These are phyloP conservation scores for Kwoniella bestiolae DNA, from an alignment of 768 basidiomycete species.

Conservation along the genomic window DNA sequence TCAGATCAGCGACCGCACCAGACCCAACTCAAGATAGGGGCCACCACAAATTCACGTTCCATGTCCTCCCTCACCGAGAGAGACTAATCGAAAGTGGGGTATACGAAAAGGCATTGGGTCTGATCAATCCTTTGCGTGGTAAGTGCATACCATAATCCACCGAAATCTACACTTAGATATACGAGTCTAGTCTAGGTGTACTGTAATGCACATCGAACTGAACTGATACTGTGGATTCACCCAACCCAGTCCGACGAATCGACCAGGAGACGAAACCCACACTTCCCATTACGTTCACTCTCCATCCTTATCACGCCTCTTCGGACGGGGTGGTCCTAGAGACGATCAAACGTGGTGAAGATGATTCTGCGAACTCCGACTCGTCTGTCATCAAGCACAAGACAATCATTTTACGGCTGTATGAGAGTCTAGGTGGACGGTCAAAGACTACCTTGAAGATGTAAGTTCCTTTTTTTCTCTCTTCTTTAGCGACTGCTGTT, in stretches of 20 bases:
- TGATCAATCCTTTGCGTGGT: conserved; percentile 14
- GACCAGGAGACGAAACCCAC: not conserved
- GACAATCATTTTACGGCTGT: conserved; percentile 76
- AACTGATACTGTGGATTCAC: too few relatives aligned
- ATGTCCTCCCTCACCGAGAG: conserved; percentile 67
- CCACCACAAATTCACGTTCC: conserved; percentile 80
- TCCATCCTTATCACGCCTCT: not conserved
- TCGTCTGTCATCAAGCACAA: conserved; percentile 60
- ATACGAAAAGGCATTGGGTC: conserved; percentile 18
- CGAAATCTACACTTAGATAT: too few relatives aligned
- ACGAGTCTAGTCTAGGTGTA: too few relatives aligned
- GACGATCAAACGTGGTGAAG: conserved; percentile 22
- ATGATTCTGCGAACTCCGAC: conserved; percentile 42
- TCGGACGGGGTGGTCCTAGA: conserved; percentile 12
- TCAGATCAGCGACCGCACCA: conserved; percentile 79
- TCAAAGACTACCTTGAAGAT: conserved; percentile 68
- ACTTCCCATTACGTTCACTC: not conserved
- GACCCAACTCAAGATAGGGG: conserved; percentile 38
- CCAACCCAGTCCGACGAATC: not conserved
- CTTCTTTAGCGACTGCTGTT: conserved; percentile 25
- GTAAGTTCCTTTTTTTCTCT: conserved; percentile 36
- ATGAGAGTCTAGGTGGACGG: conserved; percentile 89
- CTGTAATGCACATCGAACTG: too few relatives aligned
- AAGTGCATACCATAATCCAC: not conserved
- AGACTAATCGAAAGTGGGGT: conserved; percentile 27